Base-by-base conservation (phyloP, 805 yeast species). In the Candida germanica region DNA sequence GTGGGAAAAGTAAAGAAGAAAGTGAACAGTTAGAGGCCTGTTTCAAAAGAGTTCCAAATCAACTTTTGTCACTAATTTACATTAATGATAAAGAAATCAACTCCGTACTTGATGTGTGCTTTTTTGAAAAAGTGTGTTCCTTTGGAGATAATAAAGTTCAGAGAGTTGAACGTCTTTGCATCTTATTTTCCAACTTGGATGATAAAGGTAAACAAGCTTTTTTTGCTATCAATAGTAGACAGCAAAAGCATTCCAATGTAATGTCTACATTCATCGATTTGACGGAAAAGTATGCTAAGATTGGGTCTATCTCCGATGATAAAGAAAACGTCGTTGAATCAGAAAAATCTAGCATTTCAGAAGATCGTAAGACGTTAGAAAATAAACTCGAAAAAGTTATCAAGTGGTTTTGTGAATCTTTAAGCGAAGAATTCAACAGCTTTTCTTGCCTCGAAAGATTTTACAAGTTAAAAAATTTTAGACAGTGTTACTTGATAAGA, bases 11-110 rank as follows among this genome's bases (percentile, higher is more conserved):
- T 12, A 53, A 49, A 14, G 61, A 56, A 25, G 48, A 50, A 14
- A 53, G 42, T 3, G 50, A 52, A 5, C 40, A 64, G 3, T 61
- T 64, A 12, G 48, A 50, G 5, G 40, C 63, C 16, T 51, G 77
- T 6, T 54, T 48, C 6, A 35, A 58, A 4, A 67, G 69, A 53
- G 78, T 87, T 17, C 96, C 96, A 1, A 75, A 77, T 29, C 70
- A 72, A 15, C 55, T 88, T 0, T 60, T 88, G 30, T 75, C 78
- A 15, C 66, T 86, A 29, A 70, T 83, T 33, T 88, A 84, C 50
- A 81, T 88, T 44, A 86, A 87, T 52, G 88, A 84, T 47, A 70
- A 61, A 34, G 64, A 68, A 7, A 80, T 86, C 33, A 86, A 81
- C 38, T 71, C 80, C 9, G 61, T 73, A 9, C 83, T 87, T 10